Percentiles rank a stretch among this genome's conserved stretches.
Evolutionary conservation across 1,284 basidiomycete genomes (phyloP).

Genomic region (Tausonia pullulans): DNA sequence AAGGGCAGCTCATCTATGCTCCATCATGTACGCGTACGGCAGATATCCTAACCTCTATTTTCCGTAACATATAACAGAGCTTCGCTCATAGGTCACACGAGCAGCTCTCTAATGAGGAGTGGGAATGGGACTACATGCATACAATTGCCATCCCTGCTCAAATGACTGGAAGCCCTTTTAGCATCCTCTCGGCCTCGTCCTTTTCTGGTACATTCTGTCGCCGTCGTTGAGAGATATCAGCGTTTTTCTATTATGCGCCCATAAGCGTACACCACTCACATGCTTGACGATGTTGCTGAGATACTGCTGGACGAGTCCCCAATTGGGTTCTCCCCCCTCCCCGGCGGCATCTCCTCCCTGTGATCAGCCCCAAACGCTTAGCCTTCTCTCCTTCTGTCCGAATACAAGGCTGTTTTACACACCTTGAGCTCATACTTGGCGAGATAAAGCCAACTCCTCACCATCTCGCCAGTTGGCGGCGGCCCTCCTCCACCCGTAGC

Average conservation of each 20-base stretch:
- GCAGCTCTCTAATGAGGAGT: too few species aligned
- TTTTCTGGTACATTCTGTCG: conserved; percentile 27
- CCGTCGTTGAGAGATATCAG: not conserved
- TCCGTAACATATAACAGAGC: too few species aligned
- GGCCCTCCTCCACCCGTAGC: conserved; percentile 56
- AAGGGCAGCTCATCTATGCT: too few species aligned
- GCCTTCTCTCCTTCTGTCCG: conserved; percentile 7
- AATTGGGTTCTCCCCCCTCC: conserved; percentile 23
- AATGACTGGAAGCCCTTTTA: conserved; percentile 14
- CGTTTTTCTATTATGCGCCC: too few species aligned
- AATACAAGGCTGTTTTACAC: conserved; percentile 27
- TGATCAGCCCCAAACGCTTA: conserved; percentile 48
- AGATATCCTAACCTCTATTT: too few species aligned
- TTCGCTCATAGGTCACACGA: too few species aligned
- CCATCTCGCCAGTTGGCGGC: conserved; percentile 54
- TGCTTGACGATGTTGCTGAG: conserved; percentile 59
- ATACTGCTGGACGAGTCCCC: conserved; percentile 38
- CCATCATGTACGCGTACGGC: too few species aligned
- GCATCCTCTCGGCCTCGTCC: conserved; percentile 28
- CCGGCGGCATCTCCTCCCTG: conserved; percentile 26
- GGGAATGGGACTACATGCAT: not conserved
- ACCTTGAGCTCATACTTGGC: conserved; percentile 61
- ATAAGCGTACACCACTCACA: conserved; percentile 4
- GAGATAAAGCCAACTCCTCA: conserved; percentile 66
- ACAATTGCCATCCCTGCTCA: not conserved